Base-by-base conservation (phyloP, 192 early-diverging fungal species). In the Kappamyces sp. region DNA sequence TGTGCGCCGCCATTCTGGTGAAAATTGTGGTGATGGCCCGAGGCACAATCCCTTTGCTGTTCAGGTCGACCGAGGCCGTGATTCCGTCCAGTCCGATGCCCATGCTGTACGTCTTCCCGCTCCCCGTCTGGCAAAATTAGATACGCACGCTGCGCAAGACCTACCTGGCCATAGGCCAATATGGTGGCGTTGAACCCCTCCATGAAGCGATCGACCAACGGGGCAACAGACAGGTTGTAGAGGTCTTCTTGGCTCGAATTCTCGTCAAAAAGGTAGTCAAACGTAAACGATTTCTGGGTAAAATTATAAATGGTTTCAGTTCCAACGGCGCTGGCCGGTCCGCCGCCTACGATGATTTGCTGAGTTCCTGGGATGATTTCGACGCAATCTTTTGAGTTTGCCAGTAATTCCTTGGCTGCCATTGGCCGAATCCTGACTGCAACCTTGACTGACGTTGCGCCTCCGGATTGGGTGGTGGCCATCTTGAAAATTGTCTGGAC, bases 341-440 rank as follows among this genome's bases (percentile, higher is more conserved):
- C 62, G 13, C 59, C 47, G n/a, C 42, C 61, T 46, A 69, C 60
- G 37, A 73, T 58, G 13, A 61, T 39, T 49, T 71, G 62, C 13
- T 33, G 59, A 32, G 53, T 48, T 10, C 40, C 38, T 1, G 49
- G 60, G 46, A 67, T 58, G 49, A 55, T 40, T 15, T 32, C 51
- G 12, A 84, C 66, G 33, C 82, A 83, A 66, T 84, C 84, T 9
- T 63, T 72, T 51, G 79, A 77, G 65, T 79, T 82, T 51, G 68
- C 74, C 3, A 85, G 74, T 15, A 72, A 64, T 64, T 93, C 91
- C 66, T 90, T 89, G 9, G 78, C 68, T 44, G 73, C 85, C 37
- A 91, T 72, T 36, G 91, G 91, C 35, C 91, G 78, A 37, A 92
- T 80, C 47, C 91, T 82, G 49, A 93, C 68, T 10, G 86, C 90